Conservation (phyloP, 768 basidiomycete species). For the Trametes coccinea region DNA sequence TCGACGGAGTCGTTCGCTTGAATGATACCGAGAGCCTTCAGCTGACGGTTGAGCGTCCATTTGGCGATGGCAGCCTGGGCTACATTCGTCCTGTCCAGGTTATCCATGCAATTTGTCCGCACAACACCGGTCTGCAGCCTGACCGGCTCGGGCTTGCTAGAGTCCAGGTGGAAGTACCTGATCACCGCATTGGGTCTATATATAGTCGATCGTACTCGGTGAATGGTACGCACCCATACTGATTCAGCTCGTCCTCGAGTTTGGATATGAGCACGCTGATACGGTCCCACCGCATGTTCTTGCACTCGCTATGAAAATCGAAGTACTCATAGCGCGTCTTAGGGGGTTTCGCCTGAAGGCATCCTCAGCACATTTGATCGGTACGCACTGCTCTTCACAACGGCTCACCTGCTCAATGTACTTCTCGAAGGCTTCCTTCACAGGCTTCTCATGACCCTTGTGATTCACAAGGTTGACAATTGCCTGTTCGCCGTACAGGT, state of each 20-base stretch:
- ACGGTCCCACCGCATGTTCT: conserved; percentile 92
- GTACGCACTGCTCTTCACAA: not conserved
- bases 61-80: conserved; percentile 91
- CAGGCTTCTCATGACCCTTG: conserved; percentile 86
- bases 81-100: conserved; percentile 94
- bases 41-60: conserved; percentile 77
- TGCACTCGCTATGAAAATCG: conserved; percentile 96
- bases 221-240: conserved; percentile 57
- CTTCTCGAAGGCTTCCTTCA: conserved; percentile 94
- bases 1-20: conserved; percentile 73
- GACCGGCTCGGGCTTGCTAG: conserved; percentile 45
- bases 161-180: conserved; percentile 79
- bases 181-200: conserved; percentile 7
- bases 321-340: conserved; percentile 90
- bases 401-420: conserved; percentile 57
- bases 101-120: conserved; percentile 98
- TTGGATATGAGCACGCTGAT: conserved; percentile 80
- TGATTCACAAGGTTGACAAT: conserved; percentile 94
- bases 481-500: conserved; percentile 73
- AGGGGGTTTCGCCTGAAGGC: conserved; percentile 55
- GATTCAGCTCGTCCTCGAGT: conserved; percentile 66
- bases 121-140: conserved; percentile 74
- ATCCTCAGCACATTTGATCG: not conserved
- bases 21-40: conserved; percentile 72
- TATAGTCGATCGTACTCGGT: not conserved